These are phyloP conservation scores for Cyberlindnera samutprakarnensis DNA, from an alignment of 805 yeast genomes.

Conservation along the genomic window DNA sequence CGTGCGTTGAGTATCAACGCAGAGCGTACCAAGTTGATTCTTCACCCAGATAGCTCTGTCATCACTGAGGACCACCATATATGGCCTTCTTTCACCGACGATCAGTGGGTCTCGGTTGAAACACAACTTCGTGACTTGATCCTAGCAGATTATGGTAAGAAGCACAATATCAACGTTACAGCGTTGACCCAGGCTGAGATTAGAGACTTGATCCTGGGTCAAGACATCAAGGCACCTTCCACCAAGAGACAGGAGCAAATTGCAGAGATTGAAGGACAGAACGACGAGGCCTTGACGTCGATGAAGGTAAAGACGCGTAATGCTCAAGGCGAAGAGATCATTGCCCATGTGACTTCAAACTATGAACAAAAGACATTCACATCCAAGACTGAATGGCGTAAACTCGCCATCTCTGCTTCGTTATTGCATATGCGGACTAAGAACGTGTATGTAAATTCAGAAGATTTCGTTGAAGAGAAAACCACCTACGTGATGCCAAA, in stretches of 20 bases:
- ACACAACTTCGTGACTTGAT: slow-evolving; percentile 82
- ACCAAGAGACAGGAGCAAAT: slow-evolving; percentile 68
- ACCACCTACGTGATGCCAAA: slow-evolving; percentile 76
- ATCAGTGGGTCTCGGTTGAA: slow-evolving; percentile 91
- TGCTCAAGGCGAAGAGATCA: slow-evolving; percentile 94
- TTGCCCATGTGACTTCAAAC: slow-evolving; percentile 84
- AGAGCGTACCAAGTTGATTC: slow-evolving; percentile 66
- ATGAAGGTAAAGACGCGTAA: slow-evolving; percentile 79
- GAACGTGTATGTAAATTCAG: slow-evolving; percentile 65
- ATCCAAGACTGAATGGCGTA: slow-evolving; percentile 88
- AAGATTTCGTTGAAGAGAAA: slow-evolving; percentile 50
- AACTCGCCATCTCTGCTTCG: slow-evolving; percentile 72
- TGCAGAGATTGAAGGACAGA: slow-evolving; percentile 58
- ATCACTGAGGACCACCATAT: slow-evolving; percentile 71
- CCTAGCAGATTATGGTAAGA: slow-evolving; percentile 74
- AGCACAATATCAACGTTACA: slow-evolving; percentile 78
- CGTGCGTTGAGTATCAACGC: slow-evolving; percentile 74
- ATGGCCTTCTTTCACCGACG: slow-evolving; percentile 88
- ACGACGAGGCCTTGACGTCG: slow-evolving; percentile 33
- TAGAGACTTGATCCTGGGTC: slow-evolving; percentile 90
- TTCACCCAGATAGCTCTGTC: slow-evolving; percentile 68
- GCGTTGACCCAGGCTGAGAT: slow-evolving; percentile 90
- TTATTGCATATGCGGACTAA: slow-evolving; percentile 67
- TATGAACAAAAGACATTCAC: slow-evolving; percentile 81
- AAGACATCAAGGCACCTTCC: slow-evolving; percentile 87